These are phyloP conservation scores for Dryadomyces sulphureus DNA, from an alignment of 2,329 filamentous ascomycete species.

Conservation along the genomic window DNA sequence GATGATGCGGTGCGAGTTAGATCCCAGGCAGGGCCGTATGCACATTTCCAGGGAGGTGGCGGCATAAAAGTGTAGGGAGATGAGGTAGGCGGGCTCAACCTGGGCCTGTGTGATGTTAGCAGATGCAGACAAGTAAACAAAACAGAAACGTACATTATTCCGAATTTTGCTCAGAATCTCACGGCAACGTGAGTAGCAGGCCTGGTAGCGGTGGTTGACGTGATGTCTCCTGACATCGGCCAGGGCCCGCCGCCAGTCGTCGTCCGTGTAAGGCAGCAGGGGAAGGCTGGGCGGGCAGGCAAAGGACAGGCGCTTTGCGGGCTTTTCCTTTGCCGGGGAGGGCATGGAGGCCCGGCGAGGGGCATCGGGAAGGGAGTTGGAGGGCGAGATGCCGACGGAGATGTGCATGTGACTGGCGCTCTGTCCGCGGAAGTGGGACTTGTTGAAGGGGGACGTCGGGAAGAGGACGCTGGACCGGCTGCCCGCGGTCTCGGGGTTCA, in stretches of 20 bases:
- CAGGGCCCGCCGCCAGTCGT: slow-evolving; percentile 37
- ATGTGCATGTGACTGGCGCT: slow-evolving; percentile 3
- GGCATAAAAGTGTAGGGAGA: slow-evolving; percentile 48
- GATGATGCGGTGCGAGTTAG: slow-evolving; percentile 28
- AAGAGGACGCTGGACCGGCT: slow-evolving; percentile 9
- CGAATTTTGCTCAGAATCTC: slow-evolving; percentile 36
- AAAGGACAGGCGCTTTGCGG: slow-evolving; percentile 12
- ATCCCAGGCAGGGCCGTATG: slow-evolving; percentile 30
- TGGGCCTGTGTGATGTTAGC: slow-evolving; percentile 8
- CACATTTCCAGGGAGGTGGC: slow-evolving; percentile 44
- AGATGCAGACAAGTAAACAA: neutral
- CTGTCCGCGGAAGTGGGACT: slow-evolving; percentile 4
- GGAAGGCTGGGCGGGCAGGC: slow-evolving; percentile 4
- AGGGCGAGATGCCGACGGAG: neutral
- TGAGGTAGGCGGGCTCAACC: slow-evolving; percentile 37
- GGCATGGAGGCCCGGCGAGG: slow-evolving; percentile 6
- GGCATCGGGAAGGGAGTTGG: neutral
- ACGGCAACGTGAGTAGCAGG: slow-evolving; percentile 36
- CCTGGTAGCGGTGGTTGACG: slow-evolving; percentile 32
- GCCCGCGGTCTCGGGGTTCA: slow-evolving; percentile 7
- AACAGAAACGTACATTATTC: slow-evolving; percentile 22
- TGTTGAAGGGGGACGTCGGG: neutral
- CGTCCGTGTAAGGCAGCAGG: slow-evolving; percentile 25
- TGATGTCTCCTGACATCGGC: slow-evolving; percentile 40
- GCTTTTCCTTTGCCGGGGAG: slow-evolving; percentile 4